Base-by-base conservation (phyloP, 1,284 basidiomycete species). In the Irpex sp. region DNA sequence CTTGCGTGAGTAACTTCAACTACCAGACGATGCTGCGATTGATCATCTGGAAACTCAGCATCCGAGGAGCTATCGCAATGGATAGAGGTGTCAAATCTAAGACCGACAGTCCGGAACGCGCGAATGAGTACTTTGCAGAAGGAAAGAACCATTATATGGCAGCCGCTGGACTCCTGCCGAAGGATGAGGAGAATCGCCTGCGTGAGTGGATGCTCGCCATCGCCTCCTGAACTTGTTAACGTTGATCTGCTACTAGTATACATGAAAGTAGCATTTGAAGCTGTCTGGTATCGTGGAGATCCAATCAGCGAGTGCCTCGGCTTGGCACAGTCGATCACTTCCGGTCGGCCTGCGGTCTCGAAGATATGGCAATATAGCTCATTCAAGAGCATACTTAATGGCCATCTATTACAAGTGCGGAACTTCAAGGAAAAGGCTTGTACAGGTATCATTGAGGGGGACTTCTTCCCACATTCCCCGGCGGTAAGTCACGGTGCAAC, bases 1-100 rank as follows among this genome's bases (percentile, higher is more conserved):
- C 21, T 19, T 46, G 57, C 63, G 63, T 65, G 56, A 58, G 61
- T 60, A 39, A 35, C 19, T 43, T 15, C 2, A 39, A 5, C 35
- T 58, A 17, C 11, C 9, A 35, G 19, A 11, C 11, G 31, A 36
- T 11, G 8, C 17, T 13, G 37, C 13, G 4, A 56, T 35, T 53
- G 17, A 35, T 39, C n/a, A 36, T 39, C 4, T 36, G 43, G 36
- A 17, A 19, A 7, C 36, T 37, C 43, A 17, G 37, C 8, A 15
- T 58, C 43, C 37, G 57, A 37, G 35, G 15, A 43, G 35, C 36
- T 19, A 39, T 39, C 35, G 36, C 15, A 19, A 43, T 35, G 17
- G 31, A 58, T 39, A 39, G 17, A 36, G 57, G 37, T 9, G 37
- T 39, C 37, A 39, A 39, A 39, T 15, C 15, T 15, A 43, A 17